Evolutionary conservation across 1,284 basidiomycete species (phyloP).

Genomic region (Ganoderma lucidum): DNA sequence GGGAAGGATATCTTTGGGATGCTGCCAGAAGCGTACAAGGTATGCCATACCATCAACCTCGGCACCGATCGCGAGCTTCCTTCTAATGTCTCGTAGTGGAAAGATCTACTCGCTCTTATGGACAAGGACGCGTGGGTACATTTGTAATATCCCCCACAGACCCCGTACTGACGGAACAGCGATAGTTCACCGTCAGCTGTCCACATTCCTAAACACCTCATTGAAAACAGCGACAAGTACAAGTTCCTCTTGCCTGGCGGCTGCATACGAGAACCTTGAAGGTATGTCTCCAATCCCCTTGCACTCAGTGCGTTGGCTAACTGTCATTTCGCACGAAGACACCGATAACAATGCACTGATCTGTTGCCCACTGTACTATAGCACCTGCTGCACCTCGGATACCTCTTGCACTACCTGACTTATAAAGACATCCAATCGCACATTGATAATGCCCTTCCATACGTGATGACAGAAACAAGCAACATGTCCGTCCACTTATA

Average conservation of each 20-base stretch:
- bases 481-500: constrained; percentile 1
- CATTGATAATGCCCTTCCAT: background rate
- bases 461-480: background rate
- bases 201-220: constrained; percentile 59
- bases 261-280: constrained; percentile 44
- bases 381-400: constrained; percentile 10
- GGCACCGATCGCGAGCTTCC: constrained; percentile 21
- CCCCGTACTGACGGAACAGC: constrained; percentile 29
- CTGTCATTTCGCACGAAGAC: background rate
- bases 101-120: constrained; percentile 59
- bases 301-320: background rate
- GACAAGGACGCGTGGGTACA: constrained; percentile 57
- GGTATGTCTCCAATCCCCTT: background rate
- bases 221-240: constrained; percentile 59
- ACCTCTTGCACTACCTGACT: constrained; percentile 14
- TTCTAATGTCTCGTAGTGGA: constrained; percentile 47
- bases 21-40: constrained; percentile 68
- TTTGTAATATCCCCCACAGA: background rate
- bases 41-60: constrained; percentile 34
- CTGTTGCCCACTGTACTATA: constrained; percentile 17
- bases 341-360: background rate
- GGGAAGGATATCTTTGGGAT: constrained; percentile 74
- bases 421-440: background rate
- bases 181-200: constrained; percentile 49
- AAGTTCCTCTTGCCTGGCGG: constrained; percentile 68